Evolutionary conservation across 257 asterid genomes (phyloP), one percentile per base, ranked within the genome.

Genomic region (Paraleonurus japonicus): DNA sequence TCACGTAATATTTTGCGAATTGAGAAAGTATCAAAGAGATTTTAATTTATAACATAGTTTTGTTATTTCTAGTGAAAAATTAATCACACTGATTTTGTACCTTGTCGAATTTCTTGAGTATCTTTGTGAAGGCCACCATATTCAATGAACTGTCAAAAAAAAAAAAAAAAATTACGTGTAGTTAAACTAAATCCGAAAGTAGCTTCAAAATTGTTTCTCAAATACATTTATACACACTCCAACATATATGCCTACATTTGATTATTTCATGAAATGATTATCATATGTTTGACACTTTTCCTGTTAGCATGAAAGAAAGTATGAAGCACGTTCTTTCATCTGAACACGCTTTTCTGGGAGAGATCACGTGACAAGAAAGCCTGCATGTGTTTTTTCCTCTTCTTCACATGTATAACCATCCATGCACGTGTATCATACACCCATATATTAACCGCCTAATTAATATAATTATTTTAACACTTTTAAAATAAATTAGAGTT

Each of bases 51-150:
- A n/a, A n/a, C n/a, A n/a, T n/a, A n/a, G n/a, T n/a, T n/a, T n/a
- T n/a, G n/a, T n/a, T n/a, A n/a, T n/a, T n/a, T n/a, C n/a, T n/a
- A n/a, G n/a, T n/a, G n/a, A n/a, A n/a, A n/a, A n/a, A n/a, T n/a
- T n/a, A n/a, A n/a, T n/a, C n/a, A n/a, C n/a, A n/a, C n/a, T n/a
- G n/a, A n/a, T n/a, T n/a, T n/a, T n/a, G n/a, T n/a, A 90, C 98
- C 95, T 92, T 95, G 76, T 92, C 98, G 69, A 89, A 95, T 74
- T 95, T 95, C 85, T 95, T 95, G 60, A 95, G 96, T 47, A 95
- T 95, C 81, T 95, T 95, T 17, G 79, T 85, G 82, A 95, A 95
- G 61, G 99, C 98, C 74, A 85, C 83, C 99, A 92, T 88, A 62
- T 95, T 95, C 33, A 95, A 66, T 23, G 96, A 92, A 83, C 99